phyloP scores from a whole-genome alignment of 768 basidiomycete species.

The Mycena vitilis region DNA sequence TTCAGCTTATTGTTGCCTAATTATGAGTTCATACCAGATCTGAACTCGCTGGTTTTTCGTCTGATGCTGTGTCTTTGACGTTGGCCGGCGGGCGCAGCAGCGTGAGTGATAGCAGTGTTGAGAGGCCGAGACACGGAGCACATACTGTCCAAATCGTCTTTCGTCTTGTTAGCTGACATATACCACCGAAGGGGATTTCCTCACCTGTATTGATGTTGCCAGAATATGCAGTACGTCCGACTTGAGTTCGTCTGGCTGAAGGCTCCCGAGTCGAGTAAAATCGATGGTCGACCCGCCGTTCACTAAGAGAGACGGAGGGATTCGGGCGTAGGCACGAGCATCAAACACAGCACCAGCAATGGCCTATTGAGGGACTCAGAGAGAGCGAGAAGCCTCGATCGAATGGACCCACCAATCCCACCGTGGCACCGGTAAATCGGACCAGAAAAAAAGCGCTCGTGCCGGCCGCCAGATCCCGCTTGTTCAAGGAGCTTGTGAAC shows the following conservation, averaged over 20 bases:
- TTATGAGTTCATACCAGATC: slow-evolving; percentile 4
- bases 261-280: slow-evolving; percentile 44
- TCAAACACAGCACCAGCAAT: slow-evolving; percentile 82
- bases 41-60: slow-evolving; percentile 15
- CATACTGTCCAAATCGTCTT: slow-evolving; percentile 83
- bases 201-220: slow-evolving; percentile 73
- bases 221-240: slow-evolving; percentile 62
- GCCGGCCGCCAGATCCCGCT: slow-evolving; percentile 77
- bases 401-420: slow-evolving; percentile 71
- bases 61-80: slow-evolving; percentile 6
- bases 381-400: slow-evolving; percentile 11
- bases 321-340: slow-evolving; percentile 56
- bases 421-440: slow-evolving; percentile 86
- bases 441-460: slow-evolving; percentile 91
- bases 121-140: slow-evolving; percentile 73
- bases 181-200: slow-evolving; percentile 29
- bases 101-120: slow-evolving; percentile 62
- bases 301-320: slow-evolving; percentile 62
- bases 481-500: slow-evolving; percentile 73
- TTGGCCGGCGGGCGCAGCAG: slow-evolving; percentile 22
- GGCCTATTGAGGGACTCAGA: slow-evolving; percentile 59
- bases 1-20: slow-evolving; percentile 1
- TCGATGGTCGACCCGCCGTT: slow-evolving; percentile 61
- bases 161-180: slow-evolving; percentile 3
- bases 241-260: slow-evolving; percentile 58